These are phyloP conservation scores for Salix purpurea DNA, from an alignment of 345 rosid genomes.

Conservation along the genomic window DNA sequence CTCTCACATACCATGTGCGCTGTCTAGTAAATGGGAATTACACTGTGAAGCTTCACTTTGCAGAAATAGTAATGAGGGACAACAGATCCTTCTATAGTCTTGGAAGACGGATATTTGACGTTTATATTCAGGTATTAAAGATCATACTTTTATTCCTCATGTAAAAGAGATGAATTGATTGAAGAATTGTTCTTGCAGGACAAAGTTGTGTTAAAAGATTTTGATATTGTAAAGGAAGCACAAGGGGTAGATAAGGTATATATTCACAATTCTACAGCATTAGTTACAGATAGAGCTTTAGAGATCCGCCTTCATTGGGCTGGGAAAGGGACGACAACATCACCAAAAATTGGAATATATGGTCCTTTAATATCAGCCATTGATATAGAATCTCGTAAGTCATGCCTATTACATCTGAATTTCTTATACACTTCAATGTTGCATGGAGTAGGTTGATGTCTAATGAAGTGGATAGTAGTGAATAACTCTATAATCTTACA, in stretches of 20 bases:
- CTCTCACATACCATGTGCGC: constrained; percentile 2
- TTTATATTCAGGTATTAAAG: constrained; percentile 52
- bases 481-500: background rate
- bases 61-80: constrained; percentile 49
- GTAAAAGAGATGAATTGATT: background rate
- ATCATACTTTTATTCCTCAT: background rate
- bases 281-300: constrained; percentile 8
- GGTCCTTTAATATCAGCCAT: constrained; percentile 25
- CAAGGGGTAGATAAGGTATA: constrained; percentile 4
- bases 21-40: constrained; percentile 40
- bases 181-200: constrained; percentile 9
- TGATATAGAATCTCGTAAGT: constrained; percentile 22
- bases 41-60: constrained; percentile 48
- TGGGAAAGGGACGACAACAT: constrained; percentile 24
- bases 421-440: background rate
- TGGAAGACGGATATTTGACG: constrained; percentile 55
- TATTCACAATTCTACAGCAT: background rate
- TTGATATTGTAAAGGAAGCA: constrained; percentile 6
- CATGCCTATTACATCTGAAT: background rate
- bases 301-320: constrained; percentile 21
- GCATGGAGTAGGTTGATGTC: background rate
- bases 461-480: background rate
- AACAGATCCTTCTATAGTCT: constrained; percentile 42
- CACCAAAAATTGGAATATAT: constrained; percentile 13
- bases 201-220: constrained; percentile 12